Evolutionary conservation across 768 basidiomycete species (phyloP), one percentile per base, ranked within the genome.

Genomic region (Collybia mongolica): DNA sequence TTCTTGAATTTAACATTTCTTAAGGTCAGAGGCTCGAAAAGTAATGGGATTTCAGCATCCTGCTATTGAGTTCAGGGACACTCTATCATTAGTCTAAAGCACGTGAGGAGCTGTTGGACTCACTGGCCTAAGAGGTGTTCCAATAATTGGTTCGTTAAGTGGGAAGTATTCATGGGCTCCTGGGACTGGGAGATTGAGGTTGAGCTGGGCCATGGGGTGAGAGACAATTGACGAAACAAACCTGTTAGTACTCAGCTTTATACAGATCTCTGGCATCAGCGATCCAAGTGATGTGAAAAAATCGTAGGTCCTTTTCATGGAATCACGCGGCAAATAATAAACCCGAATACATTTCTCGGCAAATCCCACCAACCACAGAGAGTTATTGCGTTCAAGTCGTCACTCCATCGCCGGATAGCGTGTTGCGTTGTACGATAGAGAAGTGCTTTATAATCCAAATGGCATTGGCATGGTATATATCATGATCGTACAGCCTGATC

Each of bases 21-120:
- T 29, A 93, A 75, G 7, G 72, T 83, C 19, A 93, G 57, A 4
- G 86, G 82, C 50, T 81, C 66, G 67, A 93, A 93, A 12, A 92
- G 65, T 39, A 72, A 62, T 0, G 89, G 87, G 0, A 77, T 64
- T 5, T 71, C 60, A 19, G 65, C 66, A 60, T 81, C 83, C 70
- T 84, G 70, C 28, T 41, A 44, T 42, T 26, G 45, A 40, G n/a
- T 22, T 12, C 9, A 19, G 22, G 19, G 36, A 26, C 7, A 26
- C 4, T 26, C 24, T 26, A 7, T 26, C 7, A 26, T 3, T 26
- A 22, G 28, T 35, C 39, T n/a, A 26, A 35, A 32, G 24, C 40
- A 35, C 11, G 32, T 14, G 48, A 42, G 11, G 12, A n/a, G 24
- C 26, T 38, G 17, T 1, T 12, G 9, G 23, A 3, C n/a, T 23